Percentiles rank a stretch among this genome's conserved stretches.
phyloP scores from a whole-genome alignment of 164 flowering plant species.

The Kingdonia uniflora region DNA sequence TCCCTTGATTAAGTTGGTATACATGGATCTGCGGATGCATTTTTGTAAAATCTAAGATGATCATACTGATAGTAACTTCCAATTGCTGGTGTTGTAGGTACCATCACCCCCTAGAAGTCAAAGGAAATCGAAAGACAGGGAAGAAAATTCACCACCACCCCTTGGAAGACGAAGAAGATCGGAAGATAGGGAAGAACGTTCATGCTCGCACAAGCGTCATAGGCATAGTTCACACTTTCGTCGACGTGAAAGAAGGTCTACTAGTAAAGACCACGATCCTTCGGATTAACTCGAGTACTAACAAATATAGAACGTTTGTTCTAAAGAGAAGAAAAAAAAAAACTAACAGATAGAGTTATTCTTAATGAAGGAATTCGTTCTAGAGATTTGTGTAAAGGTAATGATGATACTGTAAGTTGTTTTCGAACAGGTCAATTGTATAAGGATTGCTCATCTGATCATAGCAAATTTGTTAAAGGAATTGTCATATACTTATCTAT shows the following conservation, averaged over 20 bases:
- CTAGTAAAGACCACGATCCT: conserved; percentile 12
- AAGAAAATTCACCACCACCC: conserved; percentile 24
- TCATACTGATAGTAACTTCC: neutral
- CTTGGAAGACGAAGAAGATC: conserved; percentile 44
- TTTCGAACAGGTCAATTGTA: too few relatives aligned
- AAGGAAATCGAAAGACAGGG: conserved; percentile 24
- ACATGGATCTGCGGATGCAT: neutral
- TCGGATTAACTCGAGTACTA: neutral
- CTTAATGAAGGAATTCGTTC: too few relatives aligned
- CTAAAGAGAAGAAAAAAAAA: too few relatives aligned
- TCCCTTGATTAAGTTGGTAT: neutral
- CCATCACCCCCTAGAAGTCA: conserved; percentile 73
- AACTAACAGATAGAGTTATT: too few relatives aligned
- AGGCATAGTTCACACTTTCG: conserved; percentile 18
- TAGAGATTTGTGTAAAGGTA: too few relatives aligned
- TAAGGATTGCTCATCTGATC: too few relatives aligned
- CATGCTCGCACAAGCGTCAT: conserved; percentile 20
- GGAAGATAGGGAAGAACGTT: conserved; percentile 20
- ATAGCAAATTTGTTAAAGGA: too few relatives aligned
- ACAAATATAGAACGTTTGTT: too few relatives aligned
- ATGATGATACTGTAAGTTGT: too few relatives aligned
- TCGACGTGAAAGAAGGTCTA: conserved; percentile 15
- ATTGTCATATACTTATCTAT: too few relatives aligned
- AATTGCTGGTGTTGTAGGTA: conserved; percentile 24
- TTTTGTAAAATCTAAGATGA: neutral